These are phyloP conservation scores for Osmanthus fragrans DNA, from an alignment of 257 asterid genomes.

Conservation along the genomic window DNA sequence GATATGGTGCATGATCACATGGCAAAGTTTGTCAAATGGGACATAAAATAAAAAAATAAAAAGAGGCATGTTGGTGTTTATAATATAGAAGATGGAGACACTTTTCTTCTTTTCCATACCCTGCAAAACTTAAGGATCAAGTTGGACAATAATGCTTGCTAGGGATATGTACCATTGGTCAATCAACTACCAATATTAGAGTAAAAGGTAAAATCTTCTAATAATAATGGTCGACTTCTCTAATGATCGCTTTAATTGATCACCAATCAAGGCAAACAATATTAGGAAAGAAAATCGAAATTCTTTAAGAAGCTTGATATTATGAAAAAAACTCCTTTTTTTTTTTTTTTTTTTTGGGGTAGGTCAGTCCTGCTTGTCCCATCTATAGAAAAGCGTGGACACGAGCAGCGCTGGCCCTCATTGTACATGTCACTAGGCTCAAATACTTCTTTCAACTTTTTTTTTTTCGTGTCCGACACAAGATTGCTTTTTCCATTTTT, in stretches of 20 bases:
- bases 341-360: too few species aligned
- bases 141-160: background rate
- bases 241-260: background rate
- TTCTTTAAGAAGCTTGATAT: too few species aligned
- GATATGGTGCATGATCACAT: conserved; percentile 31
- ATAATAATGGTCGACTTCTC: background rate
- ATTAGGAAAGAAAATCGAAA: background rate
- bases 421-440: too few species aligned
- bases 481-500: too few species aligned
- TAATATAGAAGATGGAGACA: background rate
- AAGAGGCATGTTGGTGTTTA: background rate
- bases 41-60: background rate
- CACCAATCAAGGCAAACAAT: background rate
- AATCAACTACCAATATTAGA: background rate
- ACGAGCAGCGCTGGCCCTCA: too few species aligned
- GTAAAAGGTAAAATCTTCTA: background rate
- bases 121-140: background rate
- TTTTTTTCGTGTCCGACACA: too few species aligned
- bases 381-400: too few species aligned
- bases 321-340: too few species aligned
- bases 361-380: too few species aligned
- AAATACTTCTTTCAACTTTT: too few species aligned
- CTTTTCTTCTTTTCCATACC: background rate
- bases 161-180: background rate
- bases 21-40: conserved; percentile 32